A percentile compares a stretch with the other conserved stretches of the same genome.
These are phyloP conservation scores for Kwoniella sp. DNA, from an alignment of 768 basidiomycete genomes.

Conservation along the genomic window DNA sequence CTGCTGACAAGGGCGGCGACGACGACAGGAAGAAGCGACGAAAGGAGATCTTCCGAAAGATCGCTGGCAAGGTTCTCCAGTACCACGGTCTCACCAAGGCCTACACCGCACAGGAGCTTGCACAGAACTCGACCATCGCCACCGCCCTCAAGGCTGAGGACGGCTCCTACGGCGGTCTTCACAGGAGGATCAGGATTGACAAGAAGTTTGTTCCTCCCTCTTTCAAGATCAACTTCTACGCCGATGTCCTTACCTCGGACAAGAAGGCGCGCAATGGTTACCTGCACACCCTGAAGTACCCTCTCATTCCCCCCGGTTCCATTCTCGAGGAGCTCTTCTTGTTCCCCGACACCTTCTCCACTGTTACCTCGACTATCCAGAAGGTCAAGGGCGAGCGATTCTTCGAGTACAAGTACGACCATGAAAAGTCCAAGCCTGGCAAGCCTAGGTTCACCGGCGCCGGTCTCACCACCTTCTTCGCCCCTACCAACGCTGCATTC, in stretches of 20 bases:
- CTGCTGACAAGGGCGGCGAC: constrained; percentile 28
- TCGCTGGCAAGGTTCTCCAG: constrained; percentile 57
- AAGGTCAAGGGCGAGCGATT: constrained; percentile 54
- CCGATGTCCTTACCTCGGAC: constrained; percentile 52
- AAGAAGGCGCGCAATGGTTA: constrained; percentile 57
- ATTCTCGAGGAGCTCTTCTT: constrained; percentile 49
- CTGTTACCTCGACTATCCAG: constrained; percentile 60
- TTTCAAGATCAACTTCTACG: constrained; percentile 56
- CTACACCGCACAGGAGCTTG: constrained; percentile 52
- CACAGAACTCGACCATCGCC: constrained; percentile 58
- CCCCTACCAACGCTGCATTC: constrained; percentile 50
- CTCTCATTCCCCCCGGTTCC: constrained; percentile 53
- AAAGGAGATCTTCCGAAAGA: constrained; percentile 59
- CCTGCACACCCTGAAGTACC: constrained; percentile 58
- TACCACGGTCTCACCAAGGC: constrained; percentile 59
- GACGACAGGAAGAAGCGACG: constrained; percentile 50
- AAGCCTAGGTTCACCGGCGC: constrained; percentile 43
- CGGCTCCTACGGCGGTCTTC: constrained; percentile 43
- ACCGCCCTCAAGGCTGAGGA: constrained; percentile 44
- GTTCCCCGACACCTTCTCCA: constrained; percentile 51
- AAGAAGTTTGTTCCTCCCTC: constrained; percentile 46
- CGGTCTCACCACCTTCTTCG: constrained; percentile 47
- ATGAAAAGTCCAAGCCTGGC: constrained; percentile 31
- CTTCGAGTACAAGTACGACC: constrained; percentile 46
- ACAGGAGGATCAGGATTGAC: constrained; percentile 42